Percentiles rank a stretch among this genome's conserved stretches.
Conservation (phyloP, 2,329 filamentous ascomycete species). For the Knoxdaviesia proteae region DNA sequence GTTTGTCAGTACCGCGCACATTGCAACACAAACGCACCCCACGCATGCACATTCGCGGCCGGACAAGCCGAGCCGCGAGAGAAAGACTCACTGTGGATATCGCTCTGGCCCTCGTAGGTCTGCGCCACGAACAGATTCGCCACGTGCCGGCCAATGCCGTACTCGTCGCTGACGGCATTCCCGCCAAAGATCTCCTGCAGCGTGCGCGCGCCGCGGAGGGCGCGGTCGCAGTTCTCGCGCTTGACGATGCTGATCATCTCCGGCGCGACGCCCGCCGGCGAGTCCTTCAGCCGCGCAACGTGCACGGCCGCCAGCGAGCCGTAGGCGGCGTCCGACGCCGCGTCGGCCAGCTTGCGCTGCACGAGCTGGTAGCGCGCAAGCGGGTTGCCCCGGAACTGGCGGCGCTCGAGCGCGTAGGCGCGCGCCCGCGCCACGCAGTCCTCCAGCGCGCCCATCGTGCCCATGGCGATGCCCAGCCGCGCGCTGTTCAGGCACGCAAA, state of each 20-base stretch:
- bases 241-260: slow-evolving; percentile 98
- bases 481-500: slow-evolving; percentile 92
- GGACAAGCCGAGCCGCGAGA: neutral
- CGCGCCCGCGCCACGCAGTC: slow-evolving; percentile 69
- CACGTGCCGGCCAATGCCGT: slow-evolving; percentile 83
- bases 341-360: slow-evolving; percentile 94
- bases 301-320: slow-evolving; percentile 80
- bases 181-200: slow-evolving; percentile 94
- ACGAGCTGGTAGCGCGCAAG: slow-evolving; percentile 91
- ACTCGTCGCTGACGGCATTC: slow-evolving; percentile 96
- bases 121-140: slow-evolving; percentile 93
- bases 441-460: slow-evolving; percentile 82
- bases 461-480: slow-evolving; percentile 81
- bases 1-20: neutral
- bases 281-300: slow-evolving; percentile 77
- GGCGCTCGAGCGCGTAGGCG: slow-evolving; percentile 75
- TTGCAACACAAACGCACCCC: neutral
- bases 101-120: slow-evolving; percentile 95
- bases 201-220: slow-evolving; percentile 55
- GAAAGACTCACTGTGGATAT: slow-evolving; percentile 66
- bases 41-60: neutral
- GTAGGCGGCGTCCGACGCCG: slow-evolving; percentile 73
- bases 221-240: slow-evolving; percentile 88
- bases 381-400: slow-evolving; percentile 91
- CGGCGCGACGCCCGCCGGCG: slow-evolving; percentile 51